Base-by-base conservation (phyloP, 768 basidiomycete genomes). In the Tubosaeta brunneosetosa region DNA sequence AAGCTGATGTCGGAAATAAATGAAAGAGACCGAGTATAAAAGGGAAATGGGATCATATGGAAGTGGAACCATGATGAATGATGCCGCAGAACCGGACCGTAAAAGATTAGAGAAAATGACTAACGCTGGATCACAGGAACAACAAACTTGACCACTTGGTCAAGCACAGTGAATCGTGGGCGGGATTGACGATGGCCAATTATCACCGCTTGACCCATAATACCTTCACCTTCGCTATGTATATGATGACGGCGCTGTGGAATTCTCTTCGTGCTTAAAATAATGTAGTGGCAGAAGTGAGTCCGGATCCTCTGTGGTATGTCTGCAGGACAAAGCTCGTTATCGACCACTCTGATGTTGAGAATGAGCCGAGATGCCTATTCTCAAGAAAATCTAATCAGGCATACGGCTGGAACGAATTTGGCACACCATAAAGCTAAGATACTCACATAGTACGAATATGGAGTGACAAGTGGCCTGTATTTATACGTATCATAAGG, bases 381-480 rank as follows among this genome's bases (percentile, higher is more conserved):
- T 36, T 7, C 2, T 12, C 6, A 10, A n/a, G 40, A 29, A 26
- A 45, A 27, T 31, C 25, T 25, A 42, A 31, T 56, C 10, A 44
- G 45, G 13, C 31, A 40, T 5, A 44, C n/a, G 17, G 8, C 6
- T 8, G 38, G 27, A 53, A 49, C 2, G 38, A 40, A 25, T 7
- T 16, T 11, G 22, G 34, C 36, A 6, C 3, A 5, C 36, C 36
- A 40, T 3, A 10, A 36, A 17, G 6, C 9, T 14, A 38, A 25
- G 25, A 37, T 52, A 58, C 63, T 52, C 51, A 63, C 62, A 16
- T 63, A 65, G 26, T 61, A 62, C 0, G 60, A 59, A 49, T 63
- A 63, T 12, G 47, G 41, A 1, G 56, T 50, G 10, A 63, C 25
- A 3, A 63, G 56, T 0, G 53, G 17, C 29, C 62, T 63, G 44